Evolutionary conservation across 257 asterid genomes (phyloP), one percentile per base, ranked within the genome.

Genomic region (Fraxinus cuspidata): DNA sequence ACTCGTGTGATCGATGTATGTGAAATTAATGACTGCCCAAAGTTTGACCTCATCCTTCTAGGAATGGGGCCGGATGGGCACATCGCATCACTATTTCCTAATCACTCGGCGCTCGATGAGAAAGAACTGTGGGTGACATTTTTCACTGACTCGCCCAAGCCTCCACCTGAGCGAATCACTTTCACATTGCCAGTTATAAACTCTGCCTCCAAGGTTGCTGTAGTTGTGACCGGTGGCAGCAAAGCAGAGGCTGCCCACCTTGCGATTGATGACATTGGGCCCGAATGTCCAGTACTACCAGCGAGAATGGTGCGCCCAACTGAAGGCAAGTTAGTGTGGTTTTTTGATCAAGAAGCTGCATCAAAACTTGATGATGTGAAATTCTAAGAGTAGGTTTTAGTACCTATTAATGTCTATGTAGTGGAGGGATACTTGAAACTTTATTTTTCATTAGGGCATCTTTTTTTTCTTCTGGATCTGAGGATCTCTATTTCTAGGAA

Each of bases 251-350:
- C 88, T n/a, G 90, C 79, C n/a, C 92, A 78, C 79, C 25, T 80
- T 83, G 93, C 89, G 3, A 70, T 89, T 19, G 93, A 87, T 40
- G 89, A 82, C 25, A 74, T 63, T 1, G 90, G 76, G 7, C 84
- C 86, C 5, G 89, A 89, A 31, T 32, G 72, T 18, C 86, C 82
- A 5, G 84, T 71, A 9, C 21, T 89, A 84, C 98, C 98, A 0
- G 97, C 87, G 6, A 85, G 83, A 84, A 80, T 94, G 90, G 91
- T 91, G 80, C 85, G 66, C 82, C 98, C 97, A 21, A 76, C 79
- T 60, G 81, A 84, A 1, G 97, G 97, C 69, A 89, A 88, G 68
- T 72, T 92, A 89, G 96, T 91, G 60, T 92, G 98, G 98, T 94
- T 94, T 86, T 81, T 94, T 42, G 97, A 92, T 79, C 75, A 44